Conservation (phyloP, 2,329 filamentous ascomycete species). For the Pseudocercospora pini-densiflorae region DNA sequence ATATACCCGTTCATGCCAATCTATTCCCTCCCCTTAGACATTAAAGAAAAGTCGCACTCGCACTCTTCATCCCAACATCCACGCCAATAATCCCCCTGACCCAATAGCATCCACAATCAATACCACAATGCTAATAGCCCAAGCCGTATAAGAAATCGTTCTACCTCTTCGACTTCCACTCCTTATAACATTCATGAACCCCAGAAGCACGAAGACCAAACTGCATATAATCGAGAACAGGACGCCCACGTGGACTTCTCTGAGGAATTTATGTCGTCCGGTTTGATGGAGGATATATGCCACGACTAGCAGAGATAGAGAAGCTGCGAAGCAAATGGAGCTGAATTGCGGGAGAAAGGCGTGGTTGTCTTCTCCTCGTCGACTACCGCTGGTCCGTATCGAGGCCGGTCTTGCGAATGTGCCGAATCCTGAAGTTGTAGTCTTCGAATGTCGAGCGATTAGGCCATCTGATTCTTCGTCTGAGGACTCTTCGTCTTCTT, state of each 20-base stretch:
- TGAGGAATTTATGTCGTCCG: constrained; percentile 67
- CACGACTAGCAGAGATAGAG: constrained; percentile 67
- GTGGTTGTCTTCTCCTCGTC: neutral
- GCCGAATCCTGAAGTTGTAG: constrained; percentile 15
- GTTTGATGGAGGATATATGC: constrained; percentile 69
- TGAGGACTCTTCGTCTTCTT: constrained; percentile 37
- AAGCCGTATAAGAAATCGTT: constrained; percentile 48
- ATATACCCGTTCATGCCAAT: too few species aligned
- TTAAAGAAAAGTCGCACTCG: too few species aligned
- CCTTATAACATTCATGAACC: constrained; percentile 61
- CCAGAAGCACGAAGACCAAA: constrained; percentile 66
- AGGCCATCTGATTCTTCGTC: constrained; percentile 34
- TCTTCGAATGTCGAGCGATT: neutral
- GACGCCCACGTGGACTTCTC: constrained; percentile 76
- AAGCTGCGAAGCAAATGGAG: constrained; percentile 62
- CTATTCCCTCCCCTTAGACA: too few species aligned
- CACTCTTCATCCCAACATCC: constrained; percentile 45
- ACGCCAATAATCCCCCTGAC: constrained; percentile 58
- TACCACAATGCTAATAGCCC: constrained; percentile 49
- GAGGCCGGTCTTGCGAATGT: constrained; percentile 23
- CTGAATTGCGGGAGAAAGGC: constrained; percentile 32
- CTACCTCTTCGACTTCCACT: constrained; percentile 44
- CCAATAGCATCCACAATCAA: constrained; percentile 55
- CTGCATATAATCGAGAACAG: constrained; percentile 71
- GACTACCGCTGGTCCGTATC: neutral